Conservation (phyloP, 192 early-diverging fungal species). For the Coemansia sp. region DNA sequence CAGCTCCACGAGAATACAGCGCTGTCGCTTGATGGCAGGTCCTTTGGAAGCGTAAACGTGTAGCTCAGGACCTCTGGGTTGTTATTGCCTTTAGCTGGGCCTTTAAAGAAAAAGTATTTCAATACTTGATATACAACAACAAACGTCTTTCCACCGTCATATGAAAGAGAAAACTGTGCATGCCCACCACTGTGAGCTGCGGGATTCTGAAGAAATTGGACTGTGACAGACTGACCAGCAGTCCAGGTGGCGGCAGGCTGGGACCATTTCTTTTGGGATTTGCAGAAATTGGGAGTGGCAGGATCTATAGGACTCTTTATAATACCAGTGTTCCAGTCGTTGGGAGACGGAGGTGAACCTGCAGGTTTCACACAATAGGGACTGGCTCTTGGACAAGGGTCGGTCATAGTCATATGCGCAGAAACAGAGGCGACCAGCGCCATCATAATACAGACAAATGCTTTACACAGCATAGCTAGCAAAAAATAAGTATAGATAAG, state of each 20-base stretch:
- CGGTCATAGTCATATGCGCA: too few species aligned
- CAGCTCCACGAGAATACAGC: constrained; percentile 65
- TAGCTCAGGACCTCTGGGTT: constrained; percentile 18
- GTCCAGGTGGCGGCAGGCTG: constrained; percentile 36
- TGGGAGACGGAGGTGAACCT: too few species aligned
- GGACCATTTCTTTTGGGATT: constrained; percentile 31
- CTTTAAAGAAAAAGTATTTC: constrained; percentile 32
- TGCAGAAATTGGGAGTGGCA: constrained; percentile 19
- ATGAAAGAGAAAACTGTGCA: constrained; percentile 61
- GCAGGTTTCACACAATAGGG: too few species aligned
- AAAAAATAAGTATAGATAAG: neutral
- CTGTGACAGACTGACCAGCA: constrained; percentile 50
- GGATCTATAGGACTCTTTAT: too few species aligned
- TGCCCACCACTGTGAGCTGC: constrained; percentile 61
- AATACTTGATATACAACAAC: constrained; percentile 53
- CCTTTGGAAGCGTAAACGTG: constrained; percentile 55
- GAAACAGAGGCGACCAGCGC: too few species aligned
- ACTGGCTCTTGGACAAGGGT: too few species aligned
- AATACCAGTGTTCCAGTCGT: too few species aligned
- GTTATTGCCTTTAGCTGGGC: constrained; percentile 18
- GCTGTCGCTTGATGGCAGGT: constrained; percentile 43
- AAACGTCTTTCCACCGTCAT: constrained; percentile 57
- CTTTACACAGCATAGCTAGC: neutral
- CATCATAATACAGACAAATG: neutral
- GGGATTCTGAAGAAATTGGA: constrained; percentile 45